These are phyloP conservation scores for Zoysia japonica DNA, from an alignment of 176 grass and related monocot genomes.

Conservation along the genomic window DNA sequence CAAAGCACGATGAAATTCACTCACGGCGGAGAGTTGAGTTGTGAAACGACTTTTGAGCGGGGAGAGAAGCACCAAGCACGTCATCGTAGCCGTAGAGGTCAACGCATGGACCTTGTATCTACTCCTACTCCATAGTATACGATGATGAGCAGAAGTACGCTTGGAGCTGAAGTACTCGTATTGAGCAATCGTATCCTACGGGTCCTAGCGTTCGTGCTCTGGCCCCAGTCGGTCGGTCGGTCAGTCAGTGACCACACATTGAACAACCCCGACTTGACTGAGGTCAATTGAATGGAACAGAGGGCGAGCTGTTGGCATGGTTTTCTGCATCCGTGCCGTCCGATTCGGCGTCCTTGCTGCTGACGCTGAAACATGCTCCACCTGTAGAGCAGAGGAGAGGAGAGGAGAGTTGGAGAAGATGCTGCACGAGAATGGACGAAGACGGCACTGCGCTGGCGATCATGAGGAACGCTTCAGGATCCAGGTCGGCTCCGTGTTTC, in stretches of 20 bases:
- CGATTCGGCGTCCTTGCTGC: not conserved
- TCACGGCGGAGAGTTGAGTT: not conserved
- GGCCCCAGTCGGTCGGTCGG: too few species aligned
- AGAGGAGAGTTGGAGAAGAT: not conserved
- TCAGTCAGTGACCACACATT: not conserved
- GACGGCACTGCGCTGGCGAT: not conserved
- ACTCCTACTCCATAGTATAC: too few species aligned
- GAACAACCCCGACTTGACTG: conserved; percentile 1
- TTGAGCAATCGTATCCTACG: not conserved
- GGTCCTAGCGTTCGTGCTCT: not conserved
- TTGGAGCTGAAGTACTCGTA: too few species aligned
- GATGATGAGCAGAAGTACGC: too few species aligned
- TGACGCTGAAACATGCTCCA: not conserved
- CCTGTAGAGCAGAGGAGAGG: not conserved
- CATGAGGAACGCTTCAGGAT: not conserved
- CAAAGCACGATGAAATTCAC: not conserved
- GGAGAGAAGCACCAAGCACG: not conserved
- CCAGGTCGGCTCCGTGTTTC: not conserved
- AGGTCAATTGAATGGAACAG: not conserved
- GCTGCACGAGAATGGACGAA: not conserved
- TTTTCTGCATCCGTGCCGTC: not conserved
- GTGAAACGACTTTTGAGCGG: not conserved
- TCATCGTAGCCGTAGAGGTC: not conserved
- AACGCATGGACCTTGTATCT: not conserved
- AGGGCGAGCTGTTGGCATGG: not conserved